A percentile compares a stretch with the other conserved stretches of the same genome.
Evolutionary conservation across 495 filamentous ascomycete genomes (phyloP).

Genomic region (Penicilliopsis zonata): DNA sequence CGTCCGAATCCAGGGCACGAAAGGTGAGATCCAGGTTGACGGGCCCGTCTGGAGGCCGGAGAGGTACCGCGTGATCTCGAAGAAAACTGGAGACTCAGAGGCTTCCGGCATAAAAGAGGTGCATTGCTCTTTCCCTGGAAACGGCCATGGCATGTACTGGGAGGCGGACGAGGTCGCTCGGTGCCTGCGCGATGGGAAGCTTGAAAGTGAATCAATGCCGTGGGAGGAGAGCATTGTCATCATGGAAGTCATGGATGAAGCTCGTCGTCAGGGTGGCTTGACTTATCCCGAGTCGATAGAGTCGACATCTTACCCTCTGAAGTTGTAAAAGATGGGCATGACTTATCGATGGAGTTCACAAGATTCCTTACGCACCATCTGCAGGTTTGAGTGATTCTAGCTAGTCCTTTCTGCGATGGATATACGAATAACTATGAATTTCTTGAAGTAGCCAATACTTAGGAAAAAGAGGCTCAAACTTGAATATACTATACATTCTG

Average conservation of each 20-base stretch:
- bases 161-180: slow-evolving; percentile 85
- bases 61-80: slow-evolving; percentile 46
- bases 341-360: too few species aligned
- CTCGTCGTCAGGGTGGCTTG: slow-evolving; percentile 64
- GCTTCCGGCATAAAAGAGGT: slow-evolving; percentile 35
- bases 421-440: too few species aligned
- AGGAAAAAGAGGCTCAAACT: slow-evolving; percentile 1
- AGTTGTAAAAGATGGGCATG: too few species aligned
- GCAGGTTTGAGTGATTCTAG: too few species aligned
- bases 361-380: too few species aligned
- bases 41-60: slow-evolving; percentile 61
- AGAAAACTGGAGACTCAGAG: slow-evolving; percentile 23
- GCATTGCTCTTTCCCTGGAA: slow-evolving; percentile 50
- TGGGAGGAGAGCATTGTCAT: slow-evolving; percentile 82
- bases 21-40: slow-evolving; percentile 77
- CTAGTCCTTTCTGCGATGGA: too few species aligned
- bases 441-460: too few species aligned
- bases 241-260: slow-evolving; percentile 92
- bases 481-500: slow-evolving; percentile 14
- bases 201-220: slow-evolving; percentile 60
- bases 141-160: slow-evolving; percentile 85
- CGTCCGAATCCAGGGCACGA: slow-evolving; percentile 72
- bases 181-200: slow-evolving; percentile 70
- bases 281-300: slow-evolving; percentile 75
- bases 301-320: slow-evolving; percentile 51